Evolutionary conservation across 106 monocot genomes (phyloP).

Genomic region (Dioscorea dumetorum): DNA sequence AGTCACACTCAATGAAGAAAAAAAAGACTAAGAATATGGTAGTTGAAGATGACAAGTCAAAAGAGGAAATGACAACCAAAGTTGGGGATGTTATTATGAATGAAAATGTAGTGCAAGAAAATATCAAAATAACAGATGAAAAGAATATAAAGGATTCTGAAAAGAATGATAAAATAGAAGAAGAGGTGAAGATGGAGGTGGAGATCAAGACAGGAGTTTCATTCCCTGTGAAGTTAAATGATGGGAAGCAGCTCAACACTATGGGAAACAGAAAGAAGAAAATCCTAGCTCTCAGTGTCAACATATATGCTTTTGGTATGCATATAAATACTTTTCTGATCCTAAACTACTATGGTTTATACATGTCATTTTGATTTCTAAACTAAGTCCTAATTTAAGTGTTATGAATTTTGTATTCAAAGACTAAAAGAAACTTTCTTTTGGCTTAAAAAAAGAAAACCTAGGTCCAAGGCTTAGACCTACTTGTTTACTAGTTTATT

Average conservation of each 20-base stretch:
- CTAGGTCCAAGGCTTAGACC: too few species aligned
- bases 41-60: not conserved
- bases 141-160: too few species aligned
- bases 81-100: constrained; percentile 4
- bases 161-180: too few species aligned
- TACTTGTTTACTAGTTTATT: too few species aligned
- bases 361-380: too few species aligned
- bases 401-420: too few species aligned
- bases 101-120: too few species aligned
- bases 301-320: constrained; percentile 62
- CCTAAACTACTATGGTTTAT: too few species aligned
- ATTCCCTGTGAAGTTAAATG: constrained; percentile 32
- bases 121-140: too few species aligned
- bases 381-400: too few species aligned
- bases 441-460: too few species aligned
- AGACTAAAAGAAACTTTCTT: too few species aligned
- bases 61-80: not conserved
- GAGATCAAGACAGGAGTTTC: constrained; percentile 45
- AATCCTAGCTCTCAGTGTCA: constrained; percentile 28
- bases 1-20: not conserved
- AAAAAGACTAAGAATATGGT: not conserved
- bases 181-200: constrained; percentile 10
- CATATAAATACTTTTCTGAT: not conserved
- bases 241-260: constrained; percentile 37
- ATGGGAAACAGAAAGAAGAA: constrained; percentile 47